These are phyloP conservation scores for Coccomyxa subellipsoidea DNA, from an alignment of 163 green algal species.

Conservation along the genomic window DNA sequence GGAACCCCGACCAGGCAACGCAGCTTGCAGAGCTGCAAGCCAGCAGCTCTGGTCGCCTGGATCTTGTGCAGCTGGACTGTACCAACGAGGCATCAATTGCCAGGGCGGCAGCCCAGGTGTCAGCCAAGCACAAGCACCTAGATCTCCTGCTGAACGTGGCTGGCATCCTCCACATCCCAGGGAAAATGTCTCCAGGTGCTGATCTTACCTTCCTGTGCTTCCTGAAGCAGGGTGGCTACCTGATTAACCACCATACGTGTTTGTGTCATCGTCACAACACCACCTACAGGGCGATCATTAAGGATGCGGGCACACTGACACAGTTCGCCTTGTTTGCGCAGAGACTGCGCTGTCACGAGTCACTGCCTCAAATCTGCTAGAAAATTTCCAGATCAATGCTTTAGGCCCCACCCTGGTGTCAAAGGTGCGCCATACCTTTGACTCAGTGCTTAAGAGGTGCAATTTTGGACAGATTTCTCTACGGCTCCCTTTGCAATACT, in stretches of 20 bases:
- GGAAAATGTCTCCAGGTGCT: slow-evolving; percentile 47
- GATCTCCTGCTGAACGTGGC: slow-evolving; percentile 67
- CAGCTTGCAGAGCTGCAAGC: slow-evolving; percentile 38
- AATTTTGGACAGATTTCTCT: no score
- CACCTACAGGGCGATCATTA: no score
- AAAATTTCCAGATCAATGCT: slow-evolving; percentile 57
- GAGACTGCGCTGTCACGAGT: slow-evolving; percentile 59
- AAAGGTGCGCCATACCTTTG: slow-evolving; percentile 32
- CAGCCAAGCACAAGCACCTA: slow-evolving; percentile 34
- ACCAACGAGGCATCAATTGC: slow-evolving; percentile 47
- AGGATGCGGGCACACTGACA: no score
- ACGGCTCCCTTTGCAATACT: no score
- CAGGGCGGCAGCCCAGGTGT: slow-evolving; percentile 34
- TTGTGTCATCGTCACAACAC: no score
- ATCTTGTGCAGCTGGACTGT: slow-evolving; percentile 53
- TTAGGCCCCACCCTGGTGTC: slow-evolving; percentile 71
- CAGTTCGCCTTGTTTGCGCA: background rate
- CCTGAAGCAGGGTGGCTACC: no score
- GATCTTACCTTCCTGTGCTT: background rate
- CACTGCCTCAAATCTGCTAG: slow-evolving; percentile 40
- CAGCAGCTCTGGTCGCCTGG: slow-evolving; percentile 26
- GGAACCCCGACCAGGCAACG: slow-evolving; percentile 37
- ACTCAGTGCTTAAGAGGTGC: slow-evolving; percentile 10
- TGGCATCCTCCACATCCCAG: slow-evolving; percentile 65
- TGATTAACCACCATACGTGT: no score